Conservation (phyloP, 768 basidiomycete genomes). For the Wakefieldia striispora region DNA sequence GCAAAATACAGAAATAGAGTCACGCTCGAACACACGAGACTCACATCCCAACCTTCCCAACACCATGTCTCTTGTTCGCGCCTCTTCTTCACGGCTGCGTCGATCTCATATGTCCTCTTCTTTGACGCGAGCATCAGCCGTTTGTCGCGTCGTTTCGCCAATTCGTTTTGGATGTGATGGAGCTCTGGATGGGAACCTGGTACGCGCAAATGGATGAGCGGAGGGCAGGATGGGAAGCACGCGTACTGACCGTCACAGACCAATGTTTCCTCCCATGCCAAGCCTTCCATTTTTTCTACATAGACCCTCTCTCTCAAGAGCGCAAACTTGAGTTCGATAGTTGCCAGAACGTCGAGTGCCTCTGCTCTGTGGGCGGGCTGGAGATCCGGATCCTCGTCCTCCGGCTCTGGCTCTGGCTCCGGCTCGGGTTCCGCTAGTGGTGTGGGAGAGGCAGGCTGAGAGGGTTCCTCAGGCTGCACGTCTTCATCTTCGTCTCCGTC, state of each 20-base stretch:
- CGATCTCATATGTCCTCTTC: slow-evolving; percentile 67
- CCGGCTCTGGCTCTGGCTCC: slow-evolving; percentile 26
- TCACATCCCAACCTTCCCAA: slow-evolving; percentile 92
- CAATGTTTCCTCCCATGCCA: slow-evolving; percentile 85
- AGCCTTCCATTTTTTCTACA: slow-evolving; percentile 89
- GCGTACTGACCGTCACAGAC: slow-evolving; percentile 65
- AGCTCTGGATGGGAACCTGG: slow-evolving; percentile 86
- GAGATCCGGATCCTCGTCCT: slow-evolving; percentile 61
- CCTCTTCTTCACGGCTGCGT: slow-evolving; percentile 58
- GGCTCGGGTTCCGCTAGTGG: slow-evolving; percentile 25
- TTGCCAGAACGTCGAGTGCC: slow-evolving; percentile 82
- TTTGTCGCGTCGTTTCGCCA: slow-evolving; percentile 75
- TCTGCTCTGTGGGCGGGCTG: slow-evolving; percentile 83
- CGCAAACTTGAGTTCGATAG: slow-evolving; percentile 92
- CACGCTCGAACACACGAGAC: slow-evolving; percentile 14
- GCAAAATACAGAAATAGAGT: slow-evolving; percentile 2
- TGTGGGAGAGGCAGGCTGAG: slow-evolving; percentile 25
- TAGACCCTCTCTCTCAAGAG: slow-evolving; percentile 82
- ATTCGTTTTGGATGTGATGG: slow-evolving; percentile 73
- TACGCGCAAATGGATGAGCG: slow-evolving; percentile 1
- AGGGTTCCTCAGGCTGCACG: slow-evolving; percentile 24
- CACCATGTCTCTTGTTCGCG: slow-evolving; percentile 70
- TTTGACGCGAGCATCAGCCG: slow-evolving; percentile 78
- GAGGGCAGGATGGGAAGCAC: not conserved
- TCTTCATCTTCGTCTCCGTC: slow-evolving; percentile 38